phyloP scores from a whole-genome alignment of 1,139 yeast species.

The Saccharomyces uvarum region DNA sequence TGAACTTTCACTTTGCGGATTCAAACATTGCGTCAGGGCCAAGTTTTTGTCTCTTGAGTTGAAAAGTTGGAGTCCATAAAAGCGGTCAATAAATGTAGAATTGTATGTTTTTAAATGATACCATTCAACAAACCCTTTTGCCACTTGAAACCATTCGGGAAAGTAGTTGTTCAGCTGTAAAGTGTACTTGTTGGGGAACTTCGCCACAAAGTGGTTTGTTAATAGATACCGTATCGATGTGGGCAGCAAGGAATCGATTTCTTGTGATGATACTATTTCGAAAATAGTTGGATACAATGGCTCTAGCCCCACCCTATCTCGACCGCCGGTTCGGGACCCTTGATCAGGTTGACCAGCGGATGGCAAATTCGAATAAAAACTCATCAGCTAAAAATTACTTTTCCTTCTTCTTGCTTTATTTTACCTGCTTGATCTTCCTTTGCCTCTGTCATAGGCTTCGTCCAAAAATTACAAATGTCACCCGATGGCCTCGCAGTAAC shows the following conservation, averaged over 20 bases:
- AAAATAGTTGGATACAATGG: constrained; percentile 27
- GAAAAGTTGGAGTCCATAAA: constrained; percentile 78
- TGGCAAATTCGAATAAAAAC: constrained; percentile 29
- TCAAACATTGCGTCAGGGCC: constrained; percentile 16
- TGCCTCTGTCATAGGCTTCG: neutral
- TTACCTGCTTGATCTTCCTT: neutral
- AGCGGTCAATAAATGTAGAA: constrained; percentile 83
- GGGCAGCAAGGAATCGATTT: constrained; percentile 66
- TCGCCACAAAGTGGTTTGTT: constrained; percentile 66
- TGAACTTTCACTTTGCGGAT: constrained; percentile 5
- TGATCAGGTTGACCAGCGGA: constrained; percentile 9
- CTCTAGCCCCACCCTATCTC: constrained; percentile 4
- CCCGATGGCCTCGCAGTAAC: neutral
- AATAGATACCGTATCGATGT: constrained; percentile 78
- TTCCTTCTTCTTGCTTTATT: neutral
- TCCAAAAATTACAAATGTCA: neutral
- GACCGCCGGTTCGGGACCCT: constrained; percentile 5
- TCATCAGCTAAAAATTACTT: constrained; percentile 15
- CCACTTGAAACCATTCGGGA: constrained; percentile 51
- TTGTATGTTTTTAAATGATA: constrained; percentile 68
- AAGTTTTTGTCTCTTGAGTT: constrained; percentile 32
- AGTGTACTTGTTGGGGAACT: constrained; percentile 64
- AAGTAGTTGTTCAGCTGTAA: constrained; percentile 64
- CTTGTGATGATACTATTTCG: constrained; percentile 63
- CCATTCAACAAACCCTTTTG: constrained; percentile 67